Evolutionary conservation across 2,329 filamentous ascomycete genomes (phyloP).

Genomic region (Aureobasidium sp.): DNA sequence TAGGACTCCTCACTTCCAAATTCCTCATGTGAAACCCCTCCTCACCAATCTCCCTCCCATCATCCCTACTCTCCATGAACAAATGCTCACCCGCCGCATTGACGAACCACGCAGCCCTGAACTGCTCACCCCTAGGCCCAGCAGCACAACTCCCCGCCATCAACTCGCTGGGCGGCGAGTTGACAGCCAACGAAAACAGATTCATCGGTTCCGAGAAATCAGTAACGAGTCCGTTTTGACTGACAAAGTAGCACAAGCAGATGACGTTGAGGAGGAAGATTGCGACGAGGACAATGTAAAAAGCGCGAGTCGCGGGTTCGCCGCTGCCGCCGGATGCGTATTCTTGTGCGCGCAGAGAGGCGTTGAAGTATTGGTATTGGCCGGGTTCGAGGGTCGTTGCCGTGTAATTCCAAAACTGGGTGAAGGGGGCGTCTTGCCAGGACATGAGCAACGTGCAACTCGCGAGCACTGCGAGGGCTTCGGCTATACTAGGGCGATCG

Average conservation of each 20-base stretch:
- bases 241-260: slow-evolving; percentile 57
- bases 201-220: slow-evolving; percentile 76
- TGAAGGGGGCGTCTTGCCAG: slow-evolving; percentile 54
- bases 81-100: slow-evolving; percentile 39
- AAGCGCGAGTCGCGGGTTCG: slow-evolving; percentile 50
- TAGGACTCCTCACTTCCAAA: not conserved
- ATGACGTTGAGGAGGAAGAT: slow-evolving; percentile 62
- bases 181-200: slow-evolving; percentile 64
- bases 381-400: slow-evolving; percentile 35
- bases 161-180: slow-evolving; percentile 48
- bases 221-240: slow-evolving; percentile 58
- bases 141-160: slow-evolving; percentile 52
- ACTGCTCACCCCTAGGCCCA: slow-evolving; percentile 47
- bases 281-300: slow-evolving; percentile 58
- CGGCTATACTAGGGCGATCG: slow-evolving; percentile 59
- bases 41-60: slow-evolving; percentile 11
- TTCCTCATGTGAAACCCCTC: not conserved
- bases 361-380: slow-evolving; percentile 55
- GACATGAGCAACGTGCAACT: slow-evolving; percentile 59
- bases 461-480: slow-evolving; percentile 64
- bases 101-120: slow-evolving; percentile 36
- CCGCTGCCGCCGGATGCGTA: slow-evolving; percentile 58
- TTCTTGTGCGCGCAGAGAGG: slow-evolving; percentile 56
- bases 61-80: slow-evolving; percentile 39
- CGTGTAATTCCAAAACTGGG: slow-evolving; percentile 36